Evolutionary conservation across 805 yeast genomes (phyloP), one percentile per base, ranked within the genome.

Genomic region (Myxozyma neotropica): DNA sequence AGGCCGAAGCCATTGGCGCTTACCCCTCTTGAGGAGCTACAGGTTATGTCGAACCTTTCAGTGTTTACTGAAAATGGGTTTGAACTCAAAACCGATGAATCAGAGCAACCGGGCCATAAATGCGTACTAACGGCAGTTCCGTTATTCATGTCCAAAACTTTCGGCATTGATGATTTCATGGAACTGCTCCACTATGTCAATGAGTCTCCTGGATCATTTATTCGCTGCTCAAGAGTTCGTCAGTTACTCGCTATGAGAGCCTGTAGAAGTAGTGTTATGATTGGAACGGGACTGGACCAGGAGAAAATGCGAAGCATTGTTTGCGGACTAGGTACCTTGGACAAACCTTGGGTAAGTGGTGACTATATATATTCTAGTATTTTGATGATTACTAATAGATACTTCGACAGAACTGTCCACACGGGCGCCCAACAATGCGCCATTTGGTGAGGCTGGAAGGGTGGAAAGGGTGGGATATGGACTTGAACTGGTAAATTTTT

Each of bases 391-490:
- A 6, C 42, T 15, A 15, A 17, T 38, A n/a, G 17, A 6, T 38
- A 38, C n/a, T n/a, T 38, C 13, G 5, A 17, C 21, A 62, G 68
- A 80, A 80, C 56, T 81, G 85, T 67, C 99, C 99, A 0, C 99
- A 94, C 74, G 99, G 99, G 0, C 77, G 99, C 64, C 99, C 99
- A 0, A 94, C 99, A 0, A 84, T 94, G 87, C 80, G 99, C 56
- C 97, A 93, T 73, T 77, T 93, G 59, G 83, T 86, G 60, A 90
- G 88, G 0, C 58, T 76, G n/a, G 54, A 48, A 8, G 42, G 26
- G 7, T 56, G 64, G 58, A 39, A 42, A n/a, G 45, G 61, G 19
- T 63, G 66, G 66, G 33, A 48, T 21, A 24, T 23, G 21, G 67
- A 62, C 39, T 4, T 21, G 29, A 3, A 13, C 10, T 35, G 13